Conservation (phyloP, 2,329 filamentous ascomycete genomes). For the Verticillium albo-atrum region DNA sequence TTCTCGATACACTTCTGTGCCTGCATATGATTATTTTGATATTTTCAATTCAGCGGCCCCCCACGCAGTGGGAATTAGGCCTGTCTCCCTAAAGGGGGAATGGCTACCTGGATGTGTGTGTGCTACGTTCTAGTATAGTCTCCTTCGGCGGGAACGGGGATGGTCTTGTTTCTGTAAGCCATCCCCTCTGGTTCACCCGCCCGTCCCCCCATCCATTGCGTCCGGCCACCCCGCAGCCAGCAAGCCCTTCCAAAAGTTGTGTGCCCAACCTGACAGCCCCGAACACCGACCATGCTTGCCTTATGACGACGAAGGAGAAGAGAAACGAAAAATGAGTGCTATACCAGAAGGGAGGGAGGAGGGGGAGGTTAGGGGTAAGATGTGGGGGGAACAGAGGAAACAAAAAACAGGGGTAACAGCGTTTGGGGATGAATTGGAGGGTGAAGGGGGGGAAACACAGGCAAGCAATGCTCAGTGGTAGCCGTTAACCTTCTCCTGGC, state of each 20-base stretch:
- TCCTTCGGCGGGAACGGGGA: background rate
- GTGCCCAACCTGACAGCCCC: background rate
- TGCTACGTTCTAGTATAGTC: background rate
- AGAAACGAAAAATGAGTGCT: background rate
- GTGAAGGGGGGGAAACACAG: background rate
- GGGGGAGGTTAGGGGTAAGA: background rate
- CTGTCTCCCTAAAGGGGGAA: background rate
- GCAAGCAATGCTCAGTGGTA: conserved; percentile 12
- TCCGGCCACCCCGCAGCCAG: background rate
- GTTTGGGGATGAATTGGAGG: background rate
- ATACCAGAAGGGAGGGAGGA: background rate
- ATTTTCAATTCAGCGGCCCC: background rate
- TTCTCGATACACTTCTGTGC: background rate
- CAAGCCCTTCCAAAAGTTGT: background rate
- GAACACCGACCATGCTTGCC: background rate
- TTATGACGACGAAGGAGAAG: background rate
- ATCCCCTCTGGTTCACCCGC: background rate
- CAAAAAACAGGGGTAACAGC: background rate
- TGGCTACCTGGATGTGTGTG: background rate
- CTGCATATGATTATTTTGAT: background rate
- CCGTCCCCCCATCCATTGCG: background rate
- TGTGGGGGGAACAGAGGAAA: background rate
- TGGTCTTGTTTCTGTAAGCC: background rate
- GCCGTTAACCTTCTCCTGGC: conserved; percentile 31
- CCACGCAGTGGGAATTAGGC: background rate